Evolutionary conservation across 2,329 filamentous ascomycete genomes (phyloP).

Genomic region (Fonsecaea multimorphosa): DNA sequence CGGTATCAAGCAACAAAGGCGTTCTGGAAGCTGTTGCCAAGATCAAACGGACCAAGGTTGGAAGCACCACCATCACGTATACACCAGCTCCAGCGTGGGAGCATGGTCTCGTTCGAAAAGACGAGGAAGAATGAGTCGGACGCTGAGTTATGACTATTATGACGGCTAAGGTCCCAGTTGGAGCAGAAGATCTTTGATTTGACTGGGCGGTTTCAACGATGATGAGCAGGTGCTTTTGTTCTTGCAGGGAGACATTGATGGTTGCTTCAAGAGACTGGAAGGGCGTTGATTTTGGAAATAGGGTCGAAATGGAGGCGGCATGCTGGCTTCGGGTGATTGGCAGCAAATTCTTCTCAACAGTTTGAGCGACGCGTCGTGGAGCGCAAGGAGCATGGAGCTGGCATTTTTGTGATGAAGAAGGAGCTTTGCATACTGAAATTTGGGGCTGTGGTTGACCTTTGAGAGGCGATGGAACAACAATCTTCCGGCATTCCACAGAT

Average conservation of each 20-base stretch:
- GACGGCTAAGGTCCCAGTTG: not conserved
- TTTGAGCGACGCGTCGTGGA: not conserved
- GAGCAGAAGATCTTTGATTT: not conserved
- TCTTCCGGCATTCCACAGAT: not conserved
- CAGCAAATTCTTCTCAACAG: not conserved
- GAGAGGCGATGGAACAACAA: not conserved
- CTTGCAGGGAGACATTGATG: not conserved
- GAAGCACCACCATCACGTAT: conserved; percentile 4
- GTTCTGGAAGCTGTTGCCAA: conserved; percentile 9
- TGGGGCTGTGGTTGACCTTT: not conserved
- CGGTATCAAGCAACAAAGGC: conserved; percentile 13
- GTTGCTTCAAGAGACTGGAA: not conserved
- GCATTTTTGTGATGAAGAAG: not conserved
- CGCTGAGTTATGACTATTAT: not conserved
- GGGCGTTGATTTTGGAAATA: not conserved
- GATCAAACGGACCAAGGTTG: conserved; percentile 1
- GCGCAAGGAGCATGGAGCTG: not conserved
- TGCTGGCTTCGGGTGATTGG: not conserved
- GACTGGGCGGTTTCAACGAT: not conserved
- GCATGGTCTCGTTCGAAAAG: not conserved
- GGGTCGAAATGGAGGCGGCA: not conserved
- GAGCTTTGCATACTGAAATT: not conserved
- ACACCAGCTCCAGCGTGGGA: conserved; percentile 6
- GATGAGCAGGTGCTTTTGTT: not conserved
- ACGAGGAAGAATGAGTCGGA: not conserved